A percentile compares a stretch with the other conserved stretches of the same genome.
Conservation (phyloP, 805 yeast genomes). For the Myxozyma kluyveri region DNA sequence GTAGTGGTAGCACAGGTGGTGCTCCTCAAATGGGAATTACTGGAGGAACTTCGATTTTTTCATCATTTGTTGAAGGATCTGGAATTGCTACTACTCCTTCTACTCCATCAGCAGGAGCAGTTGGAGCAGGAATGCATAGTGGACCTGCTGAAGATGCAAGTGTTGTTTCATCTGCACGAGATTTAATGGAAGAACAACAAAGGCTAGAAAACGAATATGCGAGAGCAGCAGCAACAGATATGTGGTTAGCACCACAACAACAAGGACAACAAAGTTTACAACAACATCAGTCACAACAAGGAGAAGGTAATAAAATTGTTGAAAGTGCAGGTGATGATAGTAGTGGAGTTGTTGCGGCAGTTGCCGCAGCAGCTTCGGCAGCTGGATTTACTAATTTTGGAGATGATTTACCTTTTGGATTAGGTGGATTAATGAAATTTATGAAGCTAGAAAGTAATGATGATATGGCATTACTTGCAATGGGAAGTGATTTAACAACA, state of each 20-base stretch:
- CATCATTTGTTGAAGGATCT: neutral
- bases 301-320: no score
- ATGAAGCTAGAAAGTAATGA: conserved; percentile 57
- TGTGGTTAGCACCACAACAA: neutral
- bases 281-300: no score
- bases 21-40: neutral
- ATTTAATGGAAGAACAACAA: conserved; percentile 13
- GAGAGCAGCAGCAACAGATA: no score
- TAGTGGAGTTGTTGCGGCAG: neutral
- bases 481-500: conserved; percentile 71
- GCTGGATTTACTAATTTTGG: no score
- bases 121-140: neutral
- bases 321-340: neutral
- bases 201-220: conserved; percentile 13
- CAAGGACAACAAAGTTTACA: no score
- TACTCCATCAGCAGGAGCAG: neutral
- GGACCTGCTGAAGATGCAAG: no score
- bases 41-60: neutral
- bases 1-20: neutral
- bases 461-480: conserved; percentile 63
- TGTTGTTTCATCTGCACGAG: no score
- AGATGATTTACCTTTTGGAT: conserved; percentile 61
- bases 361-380: conserved; percentile 1
- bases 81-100: neutral
- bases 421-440: conserved; percentile 60